Conservation (phyloP, 768 basidiomycete species). For the Arthromyces matolae region DNA sequence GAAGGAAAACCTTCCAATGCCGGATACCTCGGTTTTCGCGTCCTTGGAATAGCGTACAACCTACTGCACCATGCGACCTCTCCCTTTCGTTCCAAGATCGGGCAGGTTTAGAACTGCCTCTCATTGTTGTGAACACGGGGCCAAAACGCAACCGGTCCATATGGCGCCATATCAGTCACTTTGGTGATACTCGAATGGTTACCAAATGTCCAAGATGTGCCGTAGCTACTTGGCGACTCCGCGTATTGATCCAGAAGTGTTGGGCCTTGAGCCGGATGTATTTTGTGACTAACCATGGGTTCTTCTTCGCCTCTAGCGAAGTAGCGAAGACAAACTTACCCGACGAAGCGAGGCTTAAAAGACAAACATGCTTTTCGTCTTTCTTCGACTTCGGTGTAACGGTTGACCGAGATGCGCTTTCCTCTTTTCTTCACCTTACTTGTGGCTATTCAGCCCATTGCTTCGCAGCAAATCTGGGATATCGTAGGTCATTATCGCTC, state of each 20-base stretch:
- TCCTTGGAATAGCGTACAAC: not conserved
- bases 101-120: not conserved
- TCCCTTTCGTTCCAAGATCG: constrained; percentile 1
- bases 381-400: not conserved
- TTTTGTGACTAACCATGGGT: not conserved
- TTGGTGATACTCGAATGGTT: not conserved
- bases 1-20: not conserved
- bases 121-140: not conserved
- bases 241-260: not conserved
- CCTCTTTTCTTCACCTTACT: constrained; percentile 8
- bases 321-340: not conserved
- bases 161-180: not conserved
- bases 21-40: not conserved
- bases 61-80: not conserved
- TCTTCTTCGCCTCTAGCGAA: not conserved
- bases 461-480: constrained; percentile 22
- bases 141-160: not conserved
- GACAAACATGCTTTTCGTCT: not conserved
- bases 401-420: constrained; percentile 1
- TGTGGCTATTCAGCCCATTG: constrained; percentile 3
- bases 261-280: not conserved
- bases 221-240: not conserved
- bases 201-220: not conserved
- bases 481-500: constrained; percentile 8
- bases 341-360: constrained; percentile 3